Evolutionary conservation across 176 grass and related monocot species (phyloP).

Genomic region (Pontederia crassipes): DNA sequence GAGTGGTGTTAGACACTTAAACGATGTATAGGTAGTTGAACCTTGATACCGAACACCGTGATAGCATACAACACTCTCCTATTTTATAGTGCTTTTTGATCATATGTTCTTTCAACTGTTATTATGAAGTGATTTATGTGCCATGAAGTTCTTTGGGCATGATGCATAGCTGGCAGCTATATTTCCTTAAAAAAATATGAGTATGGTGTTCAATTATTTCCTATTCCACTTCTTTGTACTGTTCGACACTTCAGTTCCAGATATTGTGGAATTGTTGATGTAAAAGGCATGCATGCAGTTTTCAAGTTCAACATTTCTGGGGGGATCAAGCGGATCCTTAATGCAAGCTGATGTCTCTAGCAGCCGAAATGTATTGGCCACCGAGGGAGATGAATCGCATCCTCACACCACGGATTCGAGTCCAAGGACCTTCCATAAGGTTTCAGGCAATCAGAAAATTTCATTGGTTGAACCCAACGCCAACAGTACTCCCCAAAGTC

Average conservation of each 20-base stretch:
- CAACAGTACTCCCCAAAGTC: conserved; percentile 35
- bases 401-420: conserved; percentile 43
- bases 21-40: no score
- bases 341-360: conserved; percentile 67
- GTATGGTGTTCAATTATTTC: no score
- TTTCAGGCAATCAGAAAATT: conserved; percentile 25
- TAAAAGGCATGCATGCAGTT: conserved; percentile 45
- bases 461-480: conserved; percentile 33
- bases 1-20: no score
- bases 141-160: no score
- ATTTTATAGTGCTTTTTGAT: no score
- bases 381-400: conserved; percentile 16
- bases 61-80: no score
- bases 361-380: conserved; percentile 19
- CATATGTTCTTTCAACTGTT: no score
- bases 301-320: conserved; percentile 53
- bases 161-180: no score
- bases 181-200: background rate
- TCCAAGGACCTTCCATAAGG: conserved; percentile 32
- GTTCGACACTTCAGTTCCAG: background rate
- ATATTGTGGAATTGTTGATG: conserved; percentile 34
- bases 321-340: conserved; percentile 57
- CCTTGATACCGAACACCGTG: no score
- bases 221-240: no score
- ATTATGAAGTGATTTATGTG: no score